phyloP scores from a whole-genome alignment of 371 early-diverging fungal genomes.

The Mucor racemosus region DNA sequence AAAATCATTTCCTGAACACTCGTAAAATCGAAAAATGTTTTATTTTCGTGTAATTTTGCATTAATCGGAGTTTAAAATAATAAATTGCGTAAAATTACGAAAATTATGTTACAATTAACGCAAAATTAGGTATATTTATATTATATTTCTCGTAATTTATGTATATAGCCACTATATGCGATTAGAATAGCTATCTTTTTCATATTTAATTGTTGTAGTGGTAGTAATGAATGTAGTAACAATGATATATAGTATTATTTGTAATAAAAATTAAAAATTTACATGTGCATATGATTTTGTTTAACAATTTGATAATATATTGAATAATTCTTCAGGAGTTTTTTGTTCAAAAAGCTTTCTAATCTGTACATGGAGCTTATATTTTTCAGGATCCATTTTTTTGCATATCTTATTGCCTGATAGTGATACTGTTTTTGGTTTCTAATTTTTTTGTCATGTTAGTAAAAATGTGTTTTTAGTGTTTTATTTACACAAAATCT shows the following conservation, averaged over 20 bases:
- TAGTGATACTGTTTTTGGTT: not conserved
- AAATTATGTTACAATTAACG: no score
- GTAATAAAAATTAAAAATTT: not conserved
- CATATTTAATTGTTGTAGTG: no score
- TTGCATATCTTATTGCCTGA: not conserved
- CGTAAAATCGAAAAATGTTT: no score
- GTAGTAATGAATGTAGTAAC: no score
- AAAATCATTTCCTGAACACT: not conserved
- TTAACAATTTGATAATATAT: not conserved
- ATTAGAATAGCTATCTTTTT: no score
- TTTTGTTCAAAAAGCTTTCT: not conserved
- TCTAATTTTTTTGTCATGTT: not conserved
- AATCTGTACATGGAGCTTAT: constrained; percentile 5
- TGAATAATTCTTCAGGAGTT: not conserved
- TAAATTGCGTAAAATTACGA: no score
- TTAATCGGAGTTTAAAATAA: no score
- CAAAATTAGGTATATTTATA: no score
- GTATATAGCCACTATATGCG: no score
- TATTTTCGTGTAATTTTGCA: no score
- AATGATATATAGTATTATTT: not conserved
- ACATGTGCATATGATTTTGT: not conserved
- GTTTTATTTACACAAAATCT: not conserved
- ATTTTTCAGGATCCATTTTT: not conserved
- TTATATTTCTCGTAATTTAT: no score
- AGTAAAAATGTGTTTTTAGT: not conserved